Percentiles rank a stretch among this genome's conserved stretches.
Conservation (phyloP, 148 eudicot species). For the Tetragonia tetragonoides region DNA sequence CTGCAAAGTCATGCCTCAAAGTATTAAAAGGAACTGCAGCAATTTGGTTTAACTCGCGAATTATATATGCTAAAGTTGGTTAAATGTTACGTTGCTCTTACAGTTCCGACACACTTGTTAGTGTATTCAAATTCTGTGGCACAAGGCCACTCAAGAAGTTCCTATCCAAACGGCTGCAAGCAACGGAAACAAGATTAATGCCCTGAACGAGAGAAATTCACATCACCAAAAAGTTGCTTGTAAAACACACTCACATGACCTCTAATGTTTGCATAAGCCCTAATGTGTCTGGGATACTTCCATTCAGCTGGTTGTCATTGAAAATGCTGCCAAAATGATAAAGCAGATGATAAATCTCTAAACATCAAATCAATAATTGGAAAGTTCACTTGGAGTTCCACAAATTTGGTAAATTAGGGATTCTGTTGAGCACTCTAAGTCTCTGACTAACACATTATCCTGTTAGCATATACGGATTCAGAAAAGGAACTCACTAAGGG, state of each 20-base stretch:
- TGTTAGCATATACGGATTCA: neutral
- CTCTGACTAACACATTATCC: neutral
- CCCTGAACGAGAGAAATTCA: neutral
- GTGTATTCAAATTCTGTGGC: slow-evolving; percentile 24
- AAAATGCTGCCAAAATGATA: slow-evolving; percentile 21
- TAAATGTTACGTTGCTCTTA: slow-evolving; percentile 18
- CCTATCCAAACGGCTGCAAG: slow-evolving; percentile 35
- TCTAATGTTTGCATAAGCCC: slow-evolving; percentile 24
- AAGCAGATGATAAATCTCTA: slow-evolving; percentile 2
- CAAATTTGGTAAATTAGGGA: neutral
- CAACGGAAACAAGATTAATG: slow-evolving; percentile 9
- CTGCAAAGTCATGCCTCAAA: slow-evolving; percentile 20
- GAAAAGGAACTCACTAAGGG: neutral
- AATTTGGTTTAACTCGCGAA: neutral
- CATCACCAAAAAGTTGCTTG: neutral
- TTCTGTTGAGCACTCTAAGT: neutral
- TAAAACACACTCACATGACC: slow-evolving; percentile 32
- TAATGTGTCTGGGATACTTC: slow-evolving; percentile 34
- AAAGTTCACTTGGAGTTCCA: neutral
- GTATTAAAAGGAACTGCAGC: neutral
- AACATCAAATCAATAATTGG: neutral
- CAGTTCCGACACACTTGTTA: slow-evolving; percentile 27
- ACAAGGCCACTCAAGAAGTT: slow-evolving; percentile 29
- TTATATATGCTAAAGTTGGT: neutral
- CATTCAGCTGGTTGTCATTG: slow-evolving; percentile 30